Base-by-base conservation (phyloP, 164 flowering plant species). In the Aristolochia contorta region DNA sequence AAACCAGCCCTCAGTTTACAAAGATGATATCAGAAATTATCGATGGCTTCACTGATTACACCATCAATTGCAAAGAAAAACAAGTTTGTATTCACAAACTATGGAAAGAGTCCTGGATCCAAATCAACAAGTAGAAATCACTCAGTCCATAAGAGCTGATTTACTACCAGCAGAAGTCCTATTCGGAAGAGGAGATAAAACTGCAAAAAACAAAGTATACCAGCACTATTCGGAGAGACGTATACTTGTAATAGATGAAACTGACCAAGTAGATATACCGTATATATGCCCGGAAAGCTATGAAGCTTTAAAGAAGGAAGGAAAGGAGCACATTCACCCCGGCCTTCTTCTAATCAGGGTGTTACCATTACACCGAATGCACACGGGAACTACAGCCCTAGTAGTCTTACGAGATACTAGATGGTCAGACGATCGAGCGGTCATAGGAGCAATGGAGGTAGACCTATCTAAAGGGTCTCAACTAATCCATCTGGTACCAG, bases 391-490 rank as follows among this genome's bases (percentile, higher is more conserved):
- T 6, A 12, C 6, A 19, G 49, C 59, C 58, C 15, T 55, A 21
- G 12, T 52, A 13, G 66, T 52, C 6, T 3, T 32, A 3, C 30
- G 58, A 16, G 57, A 50, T 50, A 61, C 23, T 10, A 32, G 48
- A 41, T 53, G 56, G 57, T 52, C 32, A 18, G 43, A 53, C 7
- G 57, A 53, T 37, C 58, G 23, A 19, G 48, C 58, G n/a, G 43
- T 32, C 23, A 51, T 62, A 6, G 62, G 23, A n/a, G 9, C 51
- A 6, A 43, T 46, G 62, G 62, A 59, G 46, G 52, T 47, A 5
- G 62, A 59, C 49, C 49, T 59, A 19, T 6, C 52, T 12, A 0
- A 9, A 22, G 53, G 62, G 5, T 5, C 47, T 14, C 62, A 59
- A 24, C 24, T 59, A 14, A 47, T 21, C 24, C 46, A 37, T 52